These are phyloP conservation scores for Poa annua DNA, from an alignment of 176 grass and related monocot genomes.

Conservation along the genomic window DNA sequence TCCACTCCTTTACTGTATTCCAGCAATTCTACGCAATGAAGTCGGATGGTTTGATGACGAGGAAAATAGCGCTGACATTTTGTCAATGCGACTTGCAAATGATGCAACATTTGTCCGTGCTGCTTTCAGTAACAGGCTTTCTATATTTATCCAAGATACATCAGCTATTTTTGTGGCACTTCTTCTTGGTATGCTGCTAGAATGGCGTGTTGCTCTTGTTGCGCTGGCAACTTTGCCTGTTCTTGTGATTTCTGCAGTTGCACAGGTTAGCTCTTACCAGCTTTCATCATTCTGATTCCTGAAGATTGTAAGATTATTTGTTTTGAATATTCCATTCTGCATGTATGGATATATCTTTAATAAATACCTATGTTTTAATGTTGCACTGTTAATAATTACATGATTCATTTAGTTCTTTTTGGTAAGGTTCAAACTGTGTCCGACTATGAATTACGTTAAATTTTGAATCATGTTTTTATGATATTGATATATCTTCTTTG, in stretches of 20 bases:
- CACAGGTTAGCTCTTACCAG: conserved; percentile 69
- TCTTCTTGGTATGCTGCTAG: conserved; percentile 88
- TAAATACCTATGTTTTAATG: background rate
- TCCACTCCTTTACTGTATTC: conserved; percentile 35
- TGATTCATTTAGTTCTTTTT: background rate
- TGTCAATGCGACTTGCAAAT: conserved; percentile 95
- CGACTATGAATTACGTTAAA: background rate
- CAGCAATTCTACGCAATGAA: conserved; percentile 96
- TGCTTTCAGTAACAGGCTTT: conserved; percentile 96
- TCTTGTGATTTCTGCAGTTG: conserved; percentile 80
- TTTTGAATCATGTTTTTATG: background rate
- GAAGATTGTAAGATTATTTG: background rate
- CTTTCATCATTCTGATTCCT: conserved; percentile 19
- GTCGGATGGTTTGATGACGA: conserved; percentile 99
- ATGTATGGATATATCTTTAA: conserved; percentile 5
- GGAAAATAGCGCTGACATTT: conserved; percentile 85
- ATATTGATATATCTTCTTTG: background rate
- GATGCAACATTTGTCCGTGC: conserved; percentile 97
- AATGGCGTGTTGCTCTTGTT: conserved; percentile 95
- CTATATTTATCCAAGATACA: conserved; percentile 93
- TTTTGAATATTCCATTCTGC: background rate
- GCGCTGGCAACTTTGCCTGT: conserved; percentile 82
- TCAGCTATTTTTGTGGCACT: conserved; percentile 83
- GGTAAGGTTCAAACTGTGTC: conserved; percentile 5
- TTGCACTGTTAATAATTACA: background rate